Evolutionary conservation across 2,329 filamentous ascomycete species (phyloP), one percentile per base, ranked within the genome.

Genomic region (Aureobasidium sp.): DNA sequence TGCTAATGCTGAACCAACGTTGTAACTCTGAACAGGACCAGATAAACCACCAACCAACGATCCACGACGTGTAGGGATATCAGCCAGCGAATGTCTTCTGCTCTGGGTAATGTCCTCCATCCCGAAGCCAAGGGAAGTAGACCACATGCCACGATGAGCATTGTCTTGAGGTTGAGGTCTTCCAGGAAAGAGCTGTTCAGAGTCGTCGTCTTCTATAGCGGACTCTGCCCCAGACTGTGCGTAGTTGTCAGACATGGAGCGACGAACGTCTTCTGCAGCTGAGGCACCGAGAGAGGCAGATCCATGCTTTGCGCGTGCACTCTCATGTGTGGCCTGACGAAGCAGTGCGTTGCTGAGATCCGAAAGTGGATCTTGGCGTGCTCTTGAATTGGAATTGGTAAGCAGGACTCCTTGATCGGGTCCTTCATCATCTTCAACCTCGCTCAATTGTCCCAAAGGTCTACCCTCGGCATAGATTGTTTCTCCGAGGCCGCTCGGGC

Each of bases 1-100:
- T 6, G 45, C 45, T 12, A 44, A 53, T 20, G 58, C 58, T n/a
- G 58, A 44, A 20, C 48, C 48, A 20, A 41, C 41, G 14, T 17
- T 48, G 41, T 47, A 55, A 4, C 39, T 39, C 48, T 29, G 39
- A 39, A 17, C 20, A 2, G 56, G 11, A 11, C 56, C 44, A 22
- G 44, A 29, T 22, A 53, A n/a, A 7, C 36, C 58, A 42, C 56
- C 70, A 20, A 66, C 70, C n/a, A 74, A 65, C 17, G 73, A 74
- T 14, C 71, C 71, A 22, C 73, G 70, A 17, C 73, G 68, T 11
- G 73, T 74, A 2, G 72, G 73, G 29, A 74, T 73, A 52, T 75
- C 77, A 15, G 78, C 90, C 70, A 94, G 90, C 1, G 90, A 93
- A 73, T 93, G 90, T 31, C 90, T 85, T 63, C 90, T 83, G 68